Base-by-base conservation (phyloP, 192 early-diverging fungal genomes). In the Martensiomyces pterosporus region DNA sequence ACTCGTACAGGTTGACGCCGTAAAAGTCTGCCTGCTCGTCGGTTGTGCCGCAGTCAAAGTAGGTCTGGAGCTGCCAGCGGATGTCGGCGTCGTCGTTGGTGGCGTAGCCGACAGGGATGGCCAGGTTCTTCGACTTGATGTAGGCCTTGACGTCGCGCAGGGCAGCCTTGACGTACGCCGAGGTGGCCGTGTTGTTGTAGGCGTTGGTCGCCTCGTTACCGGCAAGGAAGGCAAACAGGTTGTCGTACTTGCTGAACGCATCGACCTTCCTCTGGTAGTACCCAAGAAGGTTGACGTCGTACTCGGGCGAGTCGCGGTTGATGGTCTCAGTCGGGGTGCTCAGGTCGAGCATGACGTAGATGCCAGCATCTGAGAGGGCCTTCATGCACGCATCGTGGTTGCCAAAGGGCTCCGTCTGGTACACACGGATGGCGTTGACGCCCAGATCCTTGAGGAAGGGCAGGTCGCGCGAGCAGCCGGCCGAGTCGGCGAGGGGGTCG, bases 351-450 rank as follows among this genome's bases (percentile, higher is more conserved):
- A 90, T 53, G 17, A 88, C 69, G 49, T 90, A 90, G 39, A 90
- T 86, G 7, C 84, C 82, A n/a, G 67, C 69, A 13, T 79, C 71
- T 3, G 65, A 71, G 15, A 90, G 65, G 25, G 65, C 55, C 43
- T 78, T 76, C 87, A 90, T 90, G 60, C 82, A 90, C 15, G 72
- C 68, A 55, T 87, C 82, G 50, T 90, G 85, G 55, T 82, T 67
- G 19, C 70, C 55, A 21, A 47, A 64, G 1, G 80, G 70, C 48
- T 87, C 84, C 3, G 63, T 65, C 68, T 85, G 77, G 60, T 88
- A 88, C 24, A 88, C 83, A 24, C 86, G 86, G 39, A 88, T 67
- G 16, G 79, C 75, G 54, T 88, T 88, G 24, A 84, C 53, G 39
- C 80, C 82, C 32, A 88, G 69, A 17, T 80, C 75, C 51, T 83